Evolutionary conservation across 2,329 filamentous ascomycete genomes (phyloP), one percentile per base, ranked within the genome.

Genomic region (Alternaria triticimaculans): DNA sequence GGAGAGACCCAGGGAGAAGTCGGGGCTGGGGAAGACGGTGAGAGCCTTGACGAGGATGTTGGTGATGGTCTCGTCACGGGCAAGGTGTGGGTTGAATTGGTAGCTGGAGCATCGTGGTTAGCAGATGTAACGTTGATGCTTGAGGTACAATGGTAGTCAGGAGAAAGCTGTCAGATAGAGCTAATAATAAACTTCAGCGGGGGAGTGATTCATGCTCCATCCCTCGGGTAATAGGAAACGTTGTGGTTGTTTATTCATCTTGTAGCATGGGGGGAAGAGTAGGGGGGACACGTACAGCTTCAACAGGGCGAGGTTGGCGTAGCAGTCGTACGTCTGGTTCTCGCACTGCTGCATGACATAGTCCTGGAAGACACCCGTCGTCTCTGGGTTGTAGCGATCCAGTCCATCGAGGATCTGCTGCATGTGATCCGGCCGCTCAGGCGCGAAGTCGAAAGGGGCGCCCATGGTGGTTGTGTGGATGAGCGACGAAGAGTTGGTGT

Each of bases 171-270:
- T 94, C 91, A 94, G 91, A 90, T 89, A 90, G 85, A 90, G 87
- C 87, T 90, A 90, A 90, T 89, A 87, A 82, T 78, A 80, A 85
- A 88, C 91, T 90, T 94, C 92, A 93, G 82, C 78, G 81, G 82
- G 81, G 80, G 82, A 85, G 82, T 81, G 84, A 85, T 87, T 87
- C 85, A 85, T 77, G 81, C 82, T 82, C 84, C 84, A 83, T 81
- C 84, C 83, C 82, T 83, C 96, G 93, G 92, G 93, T 97, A 97
- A 97, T 97, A 97, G 93, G 92, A 96, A 97, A 97, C 93, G 93
- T 96, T 91, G 83, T 83, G 89, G 84, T 79, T 80, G 75, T 82
- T 86, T 84, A 81, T 87, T 93, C 92, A 94, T 96, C 92, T 93
- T 87, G 74, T 58, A 72, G 75, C 58, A 62, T 55, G 21, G 62